Base-by-base conservation (phyloP, 2,329 filamentous ascomycete genomes). In the Ophiostoma perfectum region DNA sequence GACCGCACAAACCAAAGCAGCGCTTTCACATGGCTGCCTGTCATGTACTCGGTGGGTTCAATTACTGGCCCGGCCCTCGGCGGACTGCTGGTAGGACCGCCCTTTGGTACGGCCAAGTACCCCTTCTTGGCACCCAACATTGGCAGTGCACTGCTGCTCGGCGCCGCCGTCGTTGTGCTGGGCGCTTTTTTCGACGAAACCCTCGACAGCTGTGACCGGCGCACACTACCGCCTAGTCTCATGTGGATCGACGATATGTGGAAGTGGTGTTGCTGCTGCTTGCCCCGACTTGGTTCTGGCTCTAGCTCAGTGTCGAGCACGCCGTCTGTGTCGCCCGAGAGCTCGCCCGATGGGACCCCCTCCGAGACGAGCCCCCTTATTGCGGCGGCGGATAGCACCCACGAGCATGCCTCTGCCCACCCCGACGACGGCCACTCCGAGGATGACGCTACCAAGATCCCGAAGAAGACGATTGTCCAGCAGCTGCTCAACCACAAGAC, bases 1-100 rank as follows among this genome's bases (percentile, higher is more conserved):
- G 93, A 98, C 76, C 88, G 92, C 67, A 95, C 90, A 72, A 99
- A 99, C 77, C 95, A 99, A 82, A 95, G 92, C 75, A 86, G 86
- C 67, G 95, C 93, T 0, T 99, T 99, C 74, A 95, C 91, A 1
- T 99, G 97, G 80, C 81, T 99, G 58, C 95, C 95, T 0, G 90
- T 98, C 52, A 89, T 98, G n/a, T 99, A 99, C 78, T 94, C 94
- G 4, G 82, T 99, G 45, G 95, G 95, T 18, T 92, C 91, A 60
- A 97, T 99, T 70, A 95, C 93, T 0, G 95, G 95, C 0, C 95
- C 95, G 0, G 88, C 96, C 1, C 79, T 98, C n/a, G 95, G 95
- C 14, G 95, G 95, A 0, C 77, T 97, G 55, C 79, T 98, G 67
- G 90, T 96, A 0, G 86, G 88, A 62, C 83, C 82, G 64, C 76